Base-by-base conservation (phyloP, 257 asterid species). In the Forsythia suspensa region DNA sequence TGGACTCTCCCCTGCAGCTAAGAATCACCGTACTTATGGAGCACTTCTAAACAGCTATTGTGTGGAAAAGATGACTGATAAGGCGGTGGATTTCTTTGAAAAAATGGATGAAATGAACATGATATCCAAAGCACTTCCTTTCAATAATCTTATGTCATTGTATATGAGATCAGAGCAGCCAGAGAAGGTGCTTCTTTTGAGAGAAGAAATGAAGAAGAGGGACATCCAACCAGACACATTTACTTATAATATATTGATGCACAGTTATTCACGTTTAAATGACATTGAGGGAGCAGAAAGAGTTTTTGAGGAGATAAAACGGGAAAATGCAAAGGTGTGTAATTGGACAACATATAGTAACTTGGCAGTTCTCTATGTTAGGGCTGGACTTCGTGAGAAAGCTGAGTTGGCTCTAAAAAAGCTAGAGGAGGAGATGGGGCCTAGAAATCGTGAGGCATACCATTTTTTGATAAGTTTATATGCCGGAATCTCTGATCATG, bases 271-370 rank as follows among this genome's bases (percentile, higher is more conserved):
- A 2, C 20, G 67, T 51, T 73, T 89, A 36, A 80, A 85, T 75
- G 97, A 92, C 65, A 85, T 92, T 29, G 91, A 90, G 82, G 96
- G 92, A 74, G 95, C 82, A 0, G 97, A 91, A 75, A 82, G 92
- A 51, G 90, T 90, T 79, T 92, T 89, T 36, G 94, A 88, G 83
- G 97, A 94, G 91, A 85, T 91, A 86, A 86, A 86, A 73, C 83
- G 65, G 70, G 86, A 83, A 29, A 77, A 83, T 21, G 80, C 71
- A 43, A 91, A 85, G 78, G 69, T 20, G 76, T 88, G 96, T 41
- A 82, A 91, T 73, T 94, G 98, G 98, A 91, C 91, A 0, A 85
- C 87, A 3, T 94, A 90, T 76, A 92, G 95, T 84, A 88, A 88
- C 85, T 81, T 94, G 87, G 97, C 97, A 15, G 72, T 70, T 75